Conservation (phyloP, 2,329 filamentous ascomycete genomes). For the Pseudocercospora fijiensis region DNA sequence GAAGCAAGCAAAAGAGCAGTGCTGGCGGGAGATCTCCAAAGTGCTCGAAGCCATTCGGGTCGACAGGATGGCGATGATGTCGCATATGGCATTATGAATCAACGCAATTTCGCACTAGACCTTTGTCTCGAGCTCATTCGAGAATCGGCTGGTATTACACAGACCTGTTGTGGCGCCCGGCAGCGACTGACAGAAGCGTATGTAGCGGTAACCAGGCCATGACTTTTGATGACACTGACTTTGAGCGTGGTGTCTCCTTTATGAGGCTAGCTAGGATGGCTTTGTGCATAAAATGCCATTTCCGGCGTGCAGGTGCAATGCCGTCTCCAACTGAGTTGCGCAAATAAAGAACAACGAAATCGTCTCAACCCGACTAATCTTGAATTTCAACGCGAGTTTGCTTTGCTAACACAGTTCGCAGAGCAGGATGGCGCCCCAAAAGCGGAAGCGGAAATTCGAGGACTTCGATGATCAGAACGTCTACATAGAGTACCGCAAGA, state of each 20-base stretch:
- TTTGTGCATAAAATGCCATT: neutral
- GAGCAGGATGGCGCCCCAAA: neutral
- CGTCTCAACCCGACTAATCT: neutral
- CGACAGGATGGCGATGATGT: neutral
- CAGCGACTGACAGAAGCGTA: neutral
- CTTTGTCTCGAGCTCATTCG: neutral
- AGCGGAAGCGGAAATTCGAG: neutral
- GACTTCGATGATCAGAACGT: neutral
- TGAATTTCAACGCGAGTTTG: neutral
- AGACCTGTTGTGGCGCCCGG: neutral
- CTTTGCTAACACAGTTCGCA: neutral
- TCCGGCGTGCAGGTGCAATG: neutral
- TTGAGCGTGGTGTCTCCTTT: neutral
- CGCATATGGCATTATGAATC: neutral
- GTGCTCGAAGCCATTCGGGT: constrained; percentile 41
- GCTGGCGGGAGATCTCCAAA: constrained; percentile 44
- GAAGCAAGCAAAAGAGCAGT: constrained; percentile 52
- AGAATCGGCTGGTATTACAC: neutral
- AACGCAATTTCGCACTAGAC: neutral
- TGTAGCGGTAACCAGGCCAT: neutral
- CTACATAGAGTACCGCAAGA: neutral
- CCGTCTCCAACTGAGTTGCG: neutral
- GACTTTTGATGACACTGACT: neutral
- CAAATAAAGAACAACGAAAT: neutral
- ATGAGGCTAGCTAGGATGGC: neutral